A percentile compares a stretch with the other conserved stretches of the same genome.
Conservation (phyloP, 352 stramenopile genomes). For the Peronospora farinosa region DNA sequence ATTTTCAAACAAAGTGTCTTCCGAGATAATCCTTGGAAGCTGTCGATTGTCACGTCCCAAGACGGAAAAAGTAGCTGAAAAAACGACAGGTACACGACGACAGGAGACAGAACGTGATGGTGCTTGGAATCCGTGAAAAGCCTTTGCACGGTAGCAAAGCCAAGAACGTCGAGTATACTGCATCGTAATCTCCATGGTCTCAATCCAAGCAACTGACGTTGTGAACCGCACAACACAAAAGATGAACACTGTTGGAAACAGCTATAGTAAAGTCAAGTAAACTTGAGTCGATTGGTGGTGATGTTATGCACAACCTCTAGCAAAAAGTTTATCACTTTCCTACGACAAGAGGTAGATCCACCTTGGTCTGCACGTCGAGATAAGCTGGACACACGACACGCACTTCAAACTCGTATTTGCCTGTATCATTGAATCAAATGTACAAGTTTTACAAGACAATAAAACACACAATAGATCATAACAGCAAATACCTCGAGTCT, state of each 20-base stretch:
- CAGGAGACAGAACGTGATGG: not conserved
- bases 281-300: not conserved
- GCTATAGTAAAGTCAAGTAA: constrained; percentile 12
- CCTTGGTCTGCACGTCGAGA: constrained; percentile 47
- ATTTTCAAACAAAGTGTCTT: constrained; percentile 62
- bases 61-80: constrained; percentile 6
- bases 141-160: constrained; percentile 2
- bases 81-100: constrained; percentile 2
- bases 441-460: constrained; percentile 1
- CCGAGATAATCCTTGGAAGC: constrained; percentile 41
- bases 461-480: not conserved
- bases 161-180: constrained; percentile 10
- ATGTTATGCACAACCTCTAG: constrained; percentile 5
- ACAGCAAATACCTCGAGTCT: constrained; percentile 35
- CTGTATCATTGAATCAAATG: constrained; percentile 14
- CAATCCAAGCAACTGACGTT: constrained; percentile 9
- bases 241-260: not conserved
- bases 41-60: constrained; percentile 9
- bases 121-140: not conserved
- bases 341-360: constrained; percentile 35
- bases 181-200: constrained; percentile 2
- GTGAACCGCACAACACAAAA: constrained; percentile 24
- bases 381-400: constrained; percentile 60
- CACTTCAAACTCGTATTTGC: constrained; percentile 74
- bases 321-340: constrained; percentile 20